phyloP scores from a whole-genome alignment of 2,329 filamentous ascomycete species.

The Hysterium pulicare region DNA sequence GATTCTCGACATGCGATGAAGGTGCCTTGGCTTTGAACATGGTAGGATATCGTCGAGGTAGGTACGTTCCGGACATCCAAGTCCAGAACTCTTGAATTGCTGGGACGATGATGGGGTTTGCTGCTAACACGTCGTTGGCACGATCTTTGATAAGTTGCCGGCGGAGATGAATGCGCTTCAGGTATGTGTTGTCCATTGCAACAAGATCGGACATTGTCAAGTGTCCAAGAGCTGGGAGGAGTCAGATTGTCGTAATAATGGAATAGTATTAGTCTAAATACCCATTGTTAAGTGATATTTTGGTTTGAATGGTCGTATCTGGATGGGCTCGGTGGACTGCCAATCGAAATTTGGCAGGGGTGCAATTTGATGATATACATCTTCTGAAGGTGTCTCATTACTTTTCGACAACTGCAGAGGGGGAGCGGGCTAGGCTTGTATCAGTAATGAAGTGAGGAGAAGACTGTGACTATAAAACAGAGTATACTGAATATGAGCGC shows the following conservation, averaged over 20 bases:
- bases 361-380: conserved; percentile 41
- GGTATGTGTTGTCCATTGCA: conserved; percentile 58
- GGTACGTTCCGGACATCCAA: conserved; percentile 53
- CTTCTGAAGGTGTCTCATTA: conserved; percentile 11
- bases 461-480: not conserved
- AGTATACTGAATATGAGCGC: no score
- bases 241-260: not conserved
- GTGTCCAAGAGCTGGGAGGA: conserved; percentile 49
- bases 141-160: conserved; percentile 46
- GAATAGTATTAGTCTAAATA: conserved; percentile 26
- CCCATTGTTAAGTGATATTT: conserved; percentile 64
- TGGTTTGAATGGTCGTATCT: conserved; percentile 57
- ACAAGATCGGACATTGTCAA: conserved; percentile 54
- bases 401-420: not conserved
- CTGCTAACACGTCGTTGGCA: conserved; percentile 38
- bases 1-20: conserved; percentile 41
- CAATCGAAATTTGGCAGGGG: conserved; percentile 52
- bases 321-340: conserved; percentile 49
- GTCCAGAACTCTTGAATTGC: conserved; percentile 57
- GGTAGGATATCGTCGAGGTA: conserved; percentile 55
- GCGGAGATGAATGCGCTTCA: conserved; percentile 50
- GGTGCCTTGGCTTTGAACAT: conserved; percentile 45
- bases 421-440: no score
- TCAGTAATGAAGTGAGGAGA: not conserved
- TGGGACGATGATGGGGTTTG: conserved; percentile 35